phyloP scores from a whole-genome alignment of 176 grass and related monocot species.

The Elymus sibiricus region DNA sequence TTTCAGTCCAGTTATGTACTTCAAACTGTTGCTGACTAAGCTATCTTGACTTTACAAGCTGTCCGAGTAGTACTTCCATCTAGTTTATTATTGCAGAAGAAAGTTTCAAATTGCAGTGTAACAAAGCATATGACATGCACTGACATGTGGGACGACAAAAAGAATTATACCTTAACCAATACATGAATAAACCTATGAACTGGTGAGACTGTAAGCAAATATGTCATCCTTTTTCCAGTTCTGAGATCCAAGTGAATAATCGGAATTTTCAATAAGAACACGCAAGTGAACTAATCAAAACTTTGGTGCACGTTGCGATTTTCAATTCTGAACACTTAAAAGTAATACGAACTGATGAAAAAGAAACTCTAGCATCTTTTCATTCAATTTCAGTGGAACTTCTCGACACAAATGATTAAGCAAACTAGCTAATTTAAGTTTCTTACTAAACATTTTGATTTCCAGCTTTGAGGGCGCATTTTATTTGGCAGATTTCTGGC shows the following conservation, averaged over 20 bases:
- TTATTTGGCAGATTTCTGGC: too few relatives aligned
- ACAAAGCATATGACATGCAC: background rate
- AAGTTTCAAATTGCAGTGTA: background rate
- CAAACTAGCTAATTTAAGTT: background rate
- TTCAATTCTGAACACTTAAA: too few relatives aligned
- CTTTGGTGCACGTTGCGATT: too few relatives aligned
- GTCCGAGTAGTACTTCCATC: background rate
- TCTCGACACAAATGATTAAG: background rate
- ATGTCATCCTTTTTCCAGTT: too few relatives aligned
- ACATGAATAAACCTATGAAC: background rate
- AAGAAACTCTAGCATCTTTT: background rate
- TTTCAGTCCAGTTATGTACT: background rate
- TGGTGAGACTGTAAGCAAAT: background rate
- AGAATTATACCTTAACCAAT: background rate
- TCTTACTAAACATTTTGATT: background rate
- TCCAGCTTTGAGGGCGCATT: background rate
- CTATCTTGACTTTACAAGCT: background rate
- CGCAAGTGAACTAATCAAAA: too few relatives aligned
- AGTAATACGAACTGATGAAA: background rate
- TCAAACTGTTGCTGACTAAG: background rate
- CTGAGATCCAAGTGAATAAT: too few relatives aligned
- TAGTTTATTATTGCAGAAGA: background rate
- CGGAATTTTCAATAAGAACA: too few relatives aligned
- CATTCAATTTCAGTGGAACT: background rate
- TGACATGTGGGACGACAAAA: background rate